Percentiles rank a stretch among this genome's conserved stretches.
Conservation (phyloP, 2,329 filamentous ascomycete species). For the Onygena corvina region DNA sequence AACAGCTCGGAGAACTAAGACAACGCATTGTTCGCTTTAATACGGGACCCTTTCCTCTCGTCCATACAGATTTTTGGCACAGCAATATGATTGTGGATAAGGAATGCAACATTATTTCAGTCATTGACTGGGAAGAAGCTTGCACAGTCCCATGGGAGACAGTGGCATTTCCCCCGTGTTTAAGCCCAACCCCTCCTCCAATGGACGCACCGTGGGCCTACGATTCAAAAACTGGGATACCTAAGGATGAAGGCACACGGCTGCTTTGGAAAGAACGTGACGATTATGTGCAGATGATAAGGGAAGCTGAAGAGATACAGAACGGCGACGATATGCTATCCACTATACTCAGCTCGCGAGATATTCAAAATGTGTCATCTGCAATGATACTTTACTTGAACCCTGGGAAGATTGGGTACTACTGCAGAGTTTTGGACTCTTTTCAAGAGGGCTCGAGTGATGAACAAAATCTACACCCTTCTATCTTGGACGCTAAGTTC, state of each 20-base stretch:
- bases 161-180: conserved; percentile 17
- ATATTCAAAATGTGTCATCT: neutral
- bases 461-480: too few relatives aligned
- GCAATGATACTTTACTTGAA: neutral
- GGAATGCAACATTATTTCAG: conserved; percentile 18
- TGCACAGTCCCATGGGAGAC: conserved; percentile 20
- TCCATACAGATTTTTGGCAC: conserved; percentile 24
- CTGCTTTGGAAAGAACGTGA: neutral
- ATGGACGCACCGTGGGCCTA: conserved; percentile 9
- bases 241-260: neutral
- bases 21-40: conserved; percentile 1
- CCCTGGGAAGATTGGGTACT: neutral
- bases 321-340: neutral
- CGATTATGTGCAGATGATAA: neutral
- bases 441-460: too few relatives aligned
- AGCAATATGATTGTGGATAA: conserved; percentile 25
- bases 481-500: too few relatives aligned
- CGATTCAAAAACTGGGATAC: neutral
- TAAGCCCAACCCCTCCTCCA: conserved; percentile 7
- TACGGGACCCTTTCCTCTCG: conserved; percentile 25
- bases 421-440: neutral
- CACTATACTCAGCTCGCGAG: neutral
- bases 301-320: neutral
- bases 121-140: conserved; percentile 27
- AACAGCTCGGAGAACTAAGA: neutral